These are phyloP conservation scores for Pseudocercospora crystallina DNA, from an alignment of 2,329 filamentous ascomycete genomes.

Conservation along the genomic window DNA sequence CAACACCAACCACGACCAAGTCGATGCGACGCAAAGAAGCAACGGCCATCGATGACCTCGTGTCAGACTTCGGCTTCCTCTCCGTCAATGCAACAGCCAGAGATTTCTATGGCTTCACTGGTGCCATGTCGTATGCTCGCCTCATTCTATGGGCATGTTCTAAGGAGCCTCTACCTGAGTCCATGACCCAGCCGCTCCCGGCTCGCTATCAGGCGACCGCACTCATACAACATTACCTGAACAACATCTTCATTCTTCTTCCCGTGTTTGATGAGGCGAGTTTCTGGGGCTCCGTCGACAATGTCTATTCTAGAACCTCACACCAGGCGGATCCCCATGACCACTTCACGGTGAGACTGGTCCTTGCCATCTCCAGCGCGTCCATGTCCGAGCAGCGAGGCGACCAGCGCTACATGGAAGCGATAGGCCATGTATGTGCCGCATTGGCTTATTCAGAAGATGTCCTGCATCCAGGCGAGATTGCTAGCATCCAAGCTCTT, in stretches of 20 bases:
- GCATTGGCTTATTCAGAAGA: conserved; percentile 78
- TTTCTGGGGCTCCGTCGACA: conserved; percentile 76
- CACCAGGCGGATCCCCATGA: conserved; percentile 66
- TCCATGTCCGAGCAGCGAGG: conserved; percentile 67
- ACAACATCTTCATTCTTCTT: conserved; percentile 75
- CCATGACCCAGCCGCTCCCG: conserved; percentile 63
- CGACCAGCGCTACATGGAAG: conserved; percentile 63
- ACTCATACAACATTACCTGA: conserved; percentile 79
- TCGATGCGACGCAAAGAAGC: conserved; percentile 64
- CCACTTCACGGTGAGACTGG: conserved; percentile 84
- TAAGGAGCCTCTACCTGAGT: conserved; percentile 68
- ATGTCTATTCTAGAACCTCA: conserved; percentile 71
- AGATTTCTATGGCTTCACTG: conserved; percentile 86
- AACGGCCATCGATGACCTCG: conserved; percentile 83
- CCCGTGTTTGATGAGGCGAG: conserved; percentile 80
- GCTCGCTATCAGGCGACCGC: conserved; percentile 65
- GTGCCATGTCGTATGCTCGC: conserved; percentile 88
- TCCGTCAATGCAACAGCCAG: conserved; percentile 93
- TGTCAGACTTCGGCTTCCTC: conserved; percentile 92
- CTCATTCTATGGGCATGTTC: conserved; percentile 80
- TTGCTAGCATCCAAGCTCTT: conserved; percentile 82
- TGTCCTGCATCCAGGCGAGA: conserved; percentile 80
- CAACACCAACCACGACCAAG: conserved; percentile 33
- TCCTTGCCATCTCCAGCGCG: conserved; percentile 77
- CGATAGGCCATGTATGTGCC: conserved; percentile 59